Evolutionary conservation across 83 land plant genomes (phyloP).

Genomic region (Diphasiastrum complanatum): DNA sequence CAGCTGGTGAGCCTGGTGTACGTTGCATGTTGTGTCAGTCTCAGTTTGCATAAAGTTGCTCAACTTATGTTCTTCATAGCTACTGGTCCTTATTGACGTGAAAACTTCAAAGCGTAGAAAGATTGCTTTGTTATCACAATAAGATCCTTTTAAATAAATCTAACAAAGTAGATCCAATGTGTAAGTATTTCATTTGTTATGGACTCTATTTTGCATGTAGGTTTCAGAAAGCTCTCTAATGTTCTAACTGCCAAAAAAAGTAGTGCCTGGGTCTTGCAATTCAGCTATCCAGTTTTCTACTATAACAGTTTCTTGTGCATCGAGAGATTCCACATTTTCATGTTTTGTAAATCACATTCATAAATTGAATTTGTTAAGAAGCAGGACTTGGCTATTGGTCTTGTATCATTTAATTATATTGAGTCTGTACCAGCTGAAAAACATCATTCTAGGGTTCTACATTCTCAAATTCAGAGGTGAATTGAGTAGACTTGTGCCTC

Average conservation of each 20-base stretch:
- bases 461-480: no score
- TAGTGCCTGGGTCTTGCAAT: background rate
- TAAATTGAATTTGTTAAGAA: no score
- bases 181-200: background rate
- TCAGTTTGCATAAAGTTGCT: no score
- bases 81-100: background rate
- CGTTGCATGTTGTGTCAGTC: background rate
- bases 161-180: background rate
- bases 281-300: background rate
- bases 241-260: no score
- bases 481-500: no score
- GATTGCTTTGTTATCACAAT: background rate
- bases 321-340: background rate
- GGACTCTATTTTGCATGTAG: background rate
- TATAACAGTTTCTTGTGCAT: background rate
- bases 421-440: no score
- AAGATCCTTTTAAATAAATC: background rate
- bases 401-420: no score
- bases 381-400: no score
- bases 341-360: no score
- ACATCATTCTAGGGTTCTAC: no score
- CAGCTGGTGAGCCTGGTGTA: slow-evolving; percentile 51
- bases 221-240: background rate
- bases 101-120: background rate
- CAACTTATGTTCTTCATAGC: background rate